A percentile compares a stretch with the other conserved stretches of the same genome.
These are phyloP conservation scores for Verruconis gallopava DNA, from an alignment of 2,329 filamentous ascomycete genomes.

Conservation along the genomic window DNA sequence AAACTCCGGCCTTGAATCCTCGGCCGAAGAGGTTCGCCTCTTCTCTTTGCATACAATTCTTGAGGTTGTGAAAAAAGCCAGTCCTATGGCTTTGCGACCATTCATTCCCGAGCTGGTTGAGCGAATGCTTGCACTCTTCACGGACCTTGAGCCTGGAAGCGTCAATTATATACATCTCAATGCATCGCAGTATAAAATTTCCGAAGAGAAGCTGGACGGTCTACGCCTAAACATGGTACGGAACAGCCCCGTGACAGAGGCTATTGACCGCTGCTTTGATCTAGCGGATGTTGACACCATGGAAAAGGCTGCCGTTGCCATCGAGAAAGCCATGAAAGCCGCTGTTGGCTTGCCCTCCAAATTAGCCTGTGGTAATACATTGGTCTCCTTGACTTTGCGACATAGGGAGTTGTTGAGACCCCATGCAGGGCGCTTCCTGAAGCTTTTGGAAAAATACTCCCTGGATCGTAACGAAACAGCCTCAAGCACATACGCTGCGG, in stretches of 20 bases:
- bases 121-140: slow-evolving; percentile 67
- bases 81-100: slow-evolving; percentile 59
- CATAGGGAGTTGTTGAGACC: slow-evolving; percentile 63
- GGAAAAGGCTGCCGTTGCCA: slow-evolving; percentile 51
- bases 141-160: slow-evolving; percentile 74
- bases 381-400: slow-evolving; percentile 73
- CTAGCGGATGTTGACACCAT: slow-evolving; percentile 70
- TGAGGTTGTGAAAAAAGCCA: slow-evolving; percentile 77
- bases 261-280: slow-evolving; percentile 79
- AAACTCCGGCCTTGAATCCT: slow-evolving; percentile 76
- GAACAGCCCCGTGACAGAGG: slow-evolving; percentile 79
- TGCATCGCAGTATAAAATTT: slow-evolving; percentile 69
- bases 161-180: slow-evolving; percentile 91
- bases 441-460: slow-evolving; percentile 64
- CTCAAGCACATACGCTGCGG: slow-evolving; percentile 73
- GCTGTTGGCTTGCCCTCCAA: slow-evolving; percentile 89
- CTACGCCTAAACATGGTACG: slow-evolving; percentile 70
- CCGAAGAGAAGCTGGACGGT: slow-evolving; percentile 81
- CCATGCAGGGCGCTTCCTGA: slow-evolving; percentile 63
- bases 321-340: slow-evolving; percentile 65
- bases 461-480: slow-evolving; percentile 92
- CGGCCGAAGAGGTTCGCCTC: slow-evolving; percentile 71
- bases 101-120: slow-evolving; percentile 75
- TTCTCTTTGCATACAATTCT: slow-evolving; percentile 73
- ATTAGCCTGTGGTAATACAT: slow-evolving; percentile 73